Evolutionary conservation across 345 rosid species (phyloP), one percentile per base, ranked within the genome.

Genomic region (Lagerstroemia speciosa): DNA sequence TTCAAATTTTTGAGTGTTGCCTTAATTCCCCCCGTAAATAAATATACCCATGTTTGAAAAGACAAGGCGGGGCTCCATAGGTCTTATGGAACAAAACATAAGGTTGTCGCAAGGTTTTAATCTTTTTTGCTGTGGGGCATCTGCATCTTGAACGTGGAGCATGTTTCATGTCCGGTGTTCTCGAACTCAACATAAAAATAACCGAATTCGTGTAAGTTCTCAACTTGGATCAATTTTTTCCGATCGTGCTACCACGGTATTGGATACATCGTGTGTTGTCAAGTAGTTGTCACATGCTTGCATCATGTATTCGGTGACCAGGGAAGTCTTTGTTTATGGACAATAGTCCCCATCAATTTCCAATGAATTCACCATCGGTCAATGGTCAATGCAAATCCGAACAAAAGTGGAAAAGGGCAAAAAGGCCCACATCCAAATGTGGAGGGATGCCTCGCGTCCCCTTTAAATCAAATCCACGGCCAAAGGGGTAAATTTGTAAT

Each of bases 401-500:
- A 34, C 19, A 36, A n/a, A 64, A 41, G 27, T 24, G 31, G 16
- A 36, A 34, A 38, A n/a, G 48, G 46, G 55, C 43, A 26, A 64
- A 64, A 64, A 64, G 43, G 67, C 43, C 48, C 67, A 1, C 48
- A n/a, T 7, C 66, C 8, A 6, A 17, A 63, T 32, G 60, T n/a
- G 27, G 24, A 27, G 11, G 33, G 33, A 30, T 5, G 2, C 33
- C 34, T 12, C 22, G 3, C 30, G 16, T 1, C 3, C 30, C 67
- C 67, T 64, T 64, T 64, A 37, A 64, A 64, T 64, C 46, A 41
- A 64, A 64, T 41, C 46, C 31, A 19, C 10, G 8, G 8, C 29
- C 8, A 4, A 16, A 16, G 22, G 48, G 48, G 30, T 17, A 36
- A 36, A 19, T 34, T 33, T 27, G 66, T 63, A 33, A 63, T 63